A percentile compares a stretch with the other conserved stretches of the same genome.
These are phyloP conservation scores for Sequoia sempervirens DNA, from an alignment of 75 land plant species.

Conservation along the genomic window DNA sequence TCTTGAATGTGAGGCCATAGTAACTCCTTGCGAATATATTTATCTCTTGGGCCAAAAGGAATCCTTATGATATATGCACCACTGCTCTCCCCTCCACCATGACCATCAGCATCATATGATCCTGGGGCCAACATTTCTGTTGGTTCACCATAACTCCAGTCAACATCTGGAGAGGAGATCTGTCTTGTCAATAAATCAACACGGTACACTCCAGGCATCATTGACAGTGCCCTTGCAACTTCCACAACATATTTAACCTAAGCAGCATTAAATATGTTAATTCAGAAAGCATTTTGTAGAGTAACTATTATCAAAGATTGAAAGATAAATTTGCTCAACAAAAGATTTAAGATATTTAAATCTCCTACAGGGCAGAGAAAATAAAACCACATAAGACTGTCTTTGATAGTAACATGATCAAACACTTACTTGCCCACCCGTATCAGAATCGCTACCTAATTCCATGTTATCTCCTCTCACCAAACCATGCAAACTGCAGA, in stretches of 20 bases:
- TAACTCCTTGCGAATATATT: conserved; percentile 69
- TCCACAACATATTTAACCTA: conserved; percentile 92
- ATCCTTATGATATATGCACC: conserved; percentile 83
- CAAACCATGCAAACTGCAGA: conserved; percentile 76
- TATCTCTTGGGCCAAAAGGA: conserved; percentile 73
- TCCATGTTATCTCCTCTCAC: conserved; percentile 97
- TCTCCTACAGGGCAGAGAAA: background rate
- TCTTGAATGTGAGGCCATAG: conserved; percentile 81
- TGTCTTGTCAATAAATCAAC: conserved; percentile 84
- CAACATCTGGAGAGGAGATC: conserved; percentile 66
- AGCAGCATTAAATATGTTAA: background rate
- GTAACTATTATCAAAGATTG: background rate
- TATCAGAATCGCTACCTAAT: conserved; percentile 91
- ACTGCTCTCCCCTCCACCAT: conserved; percentile 69
- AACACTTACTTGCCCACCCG: conserved; percentile 80
- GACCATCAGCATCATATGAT: conserved; percentile 38
- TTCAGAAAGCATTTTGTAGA: background rate
- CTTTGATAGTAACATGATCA: background rate
- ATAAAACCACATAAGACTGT: background rate
- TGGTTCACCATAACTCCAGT: conserved; percentile 88
- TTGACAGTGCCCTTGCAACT: conserved; percentile 70
- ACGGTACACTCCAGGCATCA: conserved; percentile 87
- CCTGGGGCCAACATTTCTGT: conserved; percentile 71
- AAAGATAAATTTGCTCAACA: background rate
- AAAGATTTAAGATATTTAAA: background rate